Percentiles rank a stretch among this genome's conserved stretches.
These are phyloP conservation scores for Pelargonium nanum DNA, from an alignment of 345 rosid species.

Conservation along the genomic window DNA sequence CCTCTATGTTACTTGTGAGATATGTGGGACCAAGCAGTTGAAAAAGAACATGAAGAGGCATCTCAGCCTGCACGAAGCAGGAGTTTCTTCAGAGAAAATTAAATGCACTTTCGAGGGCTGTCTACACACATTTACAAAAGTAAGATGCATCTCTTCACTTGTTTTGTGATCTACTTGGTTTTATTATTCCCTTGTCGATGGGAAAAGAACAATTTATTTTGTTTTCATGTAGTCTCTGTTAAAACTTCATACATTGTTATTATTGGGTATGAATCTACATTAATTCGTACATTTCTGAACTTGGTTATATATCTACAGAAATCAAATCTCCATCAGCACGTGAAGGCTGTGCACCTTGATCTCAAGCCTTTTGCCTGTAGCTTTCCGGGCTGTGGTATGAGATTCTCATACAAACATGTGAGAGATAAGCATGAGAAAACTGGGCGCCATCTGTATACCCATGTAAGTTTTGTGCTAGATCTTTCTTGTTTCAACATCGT, in stretches of 20 bases:
- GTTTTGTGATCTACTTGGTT: not conserved
- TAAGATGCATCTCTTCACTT: slow-evolving; percentile 16
- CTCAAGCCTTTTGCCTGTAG: slow-evolving; percentile 44
- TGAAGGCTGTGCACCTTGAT: slow-evolving; percentile 60
- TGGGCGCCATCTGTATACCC: slow-evolving; percentile 36
- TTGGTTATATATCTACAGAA: slow-evolving; percentile 26
- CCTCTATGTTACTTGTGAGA: slow-evolving; percentile 41
- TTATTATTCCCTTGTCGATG: no score
- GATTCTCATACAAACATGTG: slow-evolving; percentile 71
- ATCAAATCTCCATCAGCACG: slow-evolving; percentile 60
- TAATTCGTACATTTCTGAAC: not conserved
- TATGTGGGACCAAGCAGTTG: slow-evolving; percentile 55
- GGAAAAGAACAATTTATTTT: not conserved
- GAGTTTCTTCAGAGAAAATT: slow-evolving; percentile 20
- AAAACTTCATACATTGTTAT: no score
- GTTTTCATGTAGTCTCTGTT: not conserved
- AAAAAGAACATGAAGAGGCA: slow-evolving; percentile 79
- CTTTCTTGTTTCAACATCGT: not conserved
- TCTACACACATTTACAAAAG: slow-evolving; percentile 47
- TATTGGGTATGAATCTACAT: not conserved
- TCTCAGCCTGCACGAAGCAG: slow-evolving; percentile 44
- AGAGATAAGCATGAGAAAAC: slow-evolving; percentile 68
- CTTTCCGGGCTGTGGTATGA: slow-evolving; percentile 51
- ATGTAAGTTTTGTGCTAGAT: slow-evolving; percentile 39
- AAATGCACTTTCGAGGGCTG: slow-evolving; percentile 56